These are phyloP conservation scores for Aspergillaceae sp. DNA, from an alignment of 2,329 filamentous ascomycete genomes.

Conservation along the genomic window DNA sequence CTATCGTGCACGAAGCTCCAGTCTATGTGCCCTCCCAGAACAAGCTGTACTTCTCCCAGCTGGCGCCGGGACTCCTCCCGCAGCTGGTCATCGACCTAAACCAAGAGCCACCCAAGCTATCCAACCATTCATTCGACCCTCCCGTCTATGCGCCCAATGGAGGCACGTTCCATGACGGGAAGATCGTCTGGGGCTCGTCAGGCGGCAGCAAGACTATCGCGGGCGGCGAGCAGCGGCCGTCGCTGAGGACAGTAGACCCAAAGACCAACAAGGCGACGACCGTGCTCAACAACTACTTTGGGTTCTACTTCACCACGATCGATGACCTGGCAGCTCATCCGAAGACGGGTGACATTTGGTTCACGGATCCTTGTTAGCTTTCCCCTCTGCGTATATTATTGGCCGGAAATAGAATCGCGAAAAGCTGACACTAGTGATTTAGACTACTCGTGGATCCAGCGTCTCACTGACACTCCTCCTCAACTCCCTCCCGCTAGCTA, in stretches of 20 bases:
- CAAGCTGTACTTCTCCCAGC: conserved; percentile 33
- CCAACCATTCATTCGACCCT: conserved; percentile 32
- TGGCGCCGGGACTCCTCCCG: conserved; percentile 29
- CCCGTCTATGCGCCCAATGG: conserved; percentile 40
- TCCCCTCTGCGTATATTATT: conserved; percentile 15
- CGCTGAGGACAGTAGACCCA: conserved; percentile 38
- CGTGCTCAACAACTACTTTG: conserved; percentile 41
- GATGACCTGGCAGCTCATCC: conserved; percentile 22
- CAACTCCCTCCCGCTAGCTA: conserved; percentile 29
- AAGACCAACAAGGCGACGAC: conserved; percentile 33
- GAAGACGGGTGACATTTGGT: conserved; percentile 42
- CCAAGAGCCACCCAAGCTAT: conserved; percentile 32
- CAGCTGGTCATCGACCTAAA: conserved; percentile 38
- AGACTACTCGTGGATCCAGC: conserved; percentile 31
- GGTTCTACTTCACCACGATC: conserved; percentile 20
- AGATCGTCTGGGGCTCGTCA: conserved; percentile 33
- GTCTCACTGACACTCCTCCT: conserved; percentile 27
- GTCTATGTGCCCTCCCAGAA: conserved; percentile 35
- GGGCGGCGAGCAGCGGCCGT: conserved; percentile 31
- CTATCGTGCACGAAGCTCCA: conserved; percentile 36
- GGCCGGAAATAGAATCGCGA: neutral
- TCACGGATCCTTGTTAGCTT: conserved; percentile 37
- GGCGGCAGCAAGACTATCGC: conserved; percentile 31
- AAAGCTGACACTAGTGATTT: neutral
- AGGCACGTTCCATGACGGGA: conserved; percentile 32